Conservation (phyloP, 2,329 filamentous ascomycete genomes). For the Mollisiaceae sp. region DNA sequence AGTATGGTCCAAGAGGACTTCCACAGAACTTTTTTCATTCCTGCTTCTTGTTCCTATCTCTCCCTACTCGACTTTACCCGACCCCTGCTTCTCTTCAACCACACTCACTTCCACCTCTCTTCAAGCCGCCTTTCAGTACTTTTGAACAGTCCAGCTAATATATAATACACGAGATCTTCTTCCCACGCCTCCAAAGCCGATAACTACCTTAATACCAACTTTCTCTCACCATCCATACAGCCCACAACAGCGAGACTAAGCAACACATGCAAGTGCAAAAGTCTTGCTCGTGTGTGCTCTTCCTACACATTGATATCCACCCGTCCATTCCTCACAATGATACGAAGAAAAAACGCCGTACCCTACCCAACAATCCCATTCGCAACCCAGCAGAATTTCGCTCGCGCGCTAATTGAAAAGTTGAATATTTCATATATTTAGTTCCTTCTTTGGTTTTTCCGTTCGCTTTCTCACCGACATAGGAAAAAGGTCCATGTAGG, state of each 20-base stretch:
- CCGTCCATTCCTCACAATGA: background rate
- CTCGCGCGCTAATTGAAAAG: constrained; percentile 4
- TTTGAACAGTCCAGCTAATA: too few species aligned
- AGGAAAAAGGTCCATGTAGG: background rate
- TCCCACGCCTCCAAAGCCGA: too few species aligned
- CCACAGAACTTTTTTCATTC: background rate
- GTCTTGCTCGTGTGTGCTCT: too few species aligned
- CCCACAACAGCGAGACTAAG: too few species aligned
- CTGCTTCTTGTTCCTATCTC: background rate
- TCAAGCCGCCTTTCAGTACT: background rate
- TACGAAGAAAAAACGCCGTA: background rate
- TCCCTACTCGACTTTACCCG: background rate
- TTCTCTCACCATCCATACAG: too few species aligned
- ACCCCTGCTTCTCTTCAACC: background rate
- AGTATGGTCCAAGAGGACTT: background rate
- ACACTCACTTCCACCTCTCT: background rate
- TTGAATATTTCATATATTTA: background rate
- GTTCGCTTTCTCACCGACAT: background rate
- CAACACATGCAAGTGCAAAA: too few species aligned
- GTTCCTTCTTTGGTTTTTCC: background rate
- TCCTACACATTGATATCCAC: background rate
- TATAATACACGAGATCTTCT: too few species aligned
- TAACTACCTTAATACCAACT: too few species aligned
- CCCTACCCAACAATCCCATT: background rate
- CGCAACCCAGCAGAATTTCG: background rate